Conservation (phyloP, 352 stramenopile species). For the Halophytophthora batemanensis region DNA sequence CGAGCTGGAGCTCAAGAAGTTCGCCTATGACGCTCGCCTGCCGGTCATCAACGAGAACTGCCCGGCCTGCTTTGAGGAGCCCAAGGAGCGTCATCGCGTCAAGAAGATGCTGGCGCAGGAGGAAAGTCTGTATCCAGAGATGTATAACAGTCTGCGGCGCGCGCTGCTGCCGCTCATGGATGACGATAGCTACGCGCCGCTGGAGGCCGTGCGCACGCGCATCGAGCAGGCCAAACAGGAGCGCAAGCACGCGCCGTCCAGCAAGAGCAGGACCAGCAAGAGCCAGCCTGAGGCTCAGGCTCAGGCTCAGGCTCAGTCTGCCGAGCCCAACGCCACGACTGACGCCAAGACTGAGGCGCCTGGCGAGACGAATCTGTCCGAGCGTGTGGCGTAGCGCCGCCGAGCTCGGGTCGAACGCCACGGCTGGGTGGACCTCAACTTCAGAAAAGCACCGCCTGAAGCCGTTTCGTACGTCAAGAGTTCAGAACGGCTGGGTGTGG, state of each 20-base stretch:
- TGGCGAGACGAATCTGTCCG: too few relatives aligned
- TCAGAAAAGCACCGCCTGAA: too few relatives aligned
- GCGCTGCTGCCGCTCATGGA: slow-evolving; percentile 83
- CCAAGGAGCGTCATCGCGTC: slow-evolving; percentile 95
- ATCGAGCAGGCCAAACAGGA: slow-evolving; percentile 52
- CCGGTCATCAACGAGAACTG: slow-evolving; percentile 99
- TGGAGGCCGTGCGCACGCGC: slow-evolving; percentile 49
- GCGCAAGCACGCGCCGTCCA: slow-evolving; percentile 32
- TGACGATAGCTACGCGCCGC: slow-evolving; percentile 55
- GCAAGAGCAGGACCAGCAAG: slow-evolving; percentile 24
- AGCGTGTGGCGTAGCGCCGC: too few relatives aligned
- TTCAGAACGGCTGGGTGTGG: too few relatives aligned
- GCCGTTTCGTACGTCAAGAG: too few relatives aligned
- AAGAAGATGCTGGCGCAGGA: slow-evolving; percentile 97
- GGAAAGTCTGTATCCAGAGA: slow-evolving; percentile 90
- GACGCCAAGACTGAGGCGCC: too few relatives aligned
- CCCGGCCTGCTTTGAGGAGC: slow-evolving; percentile 98
- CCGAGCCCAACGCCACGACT: too few relatives aligned
- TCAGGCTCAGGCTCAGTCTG: too few relatives aligned
- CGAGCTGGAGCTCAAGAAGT: slow-evolving; percentile 91
- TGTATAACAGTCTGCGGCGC: slow-evolving; percentile 73
- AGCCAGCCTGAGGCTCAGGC: slow-evolving; percentile 8
- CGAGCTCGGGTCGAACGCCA: too few relatives aligned
- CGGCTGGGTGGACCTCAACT: too few relatives aligned
- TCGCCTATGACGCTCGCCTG: slow-evolving; percentile 82